Evolutionary conservation across 1,284 basidiomycete species (phyloP), one percentile per base, ranked within the genome.

Genomic region (Stereum hirsutum): DNA sequence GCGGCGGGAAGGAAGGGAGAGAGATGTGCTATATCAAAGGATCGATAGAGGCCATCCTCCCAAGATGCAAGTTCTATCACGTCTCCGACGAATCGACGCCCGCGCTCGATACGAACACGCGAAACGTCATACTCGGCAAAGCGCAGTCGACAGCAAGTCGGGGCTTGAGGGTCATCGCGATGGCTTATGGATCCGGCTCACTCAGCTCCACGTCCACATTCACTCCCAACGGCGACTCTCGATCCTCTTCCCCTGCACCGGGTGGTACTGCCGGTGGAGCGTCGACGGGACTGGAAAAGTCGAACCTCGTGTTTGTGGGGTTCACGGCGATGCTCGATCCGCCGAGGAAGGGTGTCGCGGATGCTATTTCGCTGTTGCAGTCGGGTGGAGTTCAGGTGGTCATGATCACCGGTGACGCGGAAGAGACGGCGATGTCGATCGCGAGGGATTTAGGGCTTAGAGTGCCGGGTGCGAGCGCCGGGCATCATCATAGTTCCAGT

Each of bases 341-440:
- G 2, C 95, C 95, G 0, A 72, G 95, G 35, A 84, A 85, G 51
- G 94, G 93, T 20, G 93, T 98, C n/a, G 82, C 83, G 2, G 87
- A 92, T 52, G 84, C 94, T 7, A 85, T 98, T 48, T 71, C 71
- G 24, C 65, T 85, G 20, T 68, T 98, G 21, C 88, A 92, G 55
- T 66, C 71, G 14, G 92, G 88, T 14, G 90, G 94, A 6, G 87
- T 99, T 28, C 91, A 95, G 56, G 83, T 98, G 11, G 86, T 98
- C 33, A 98, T 99, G 94, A 97, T 98, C 59, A 98, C 95, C 0
- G 95, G 95, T 12, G 95, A 98, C 57, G 83, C 92, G 19, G 89
- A 94, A 62, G 72, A 84, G 45, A 99, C 95, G 0, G 95, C 95
- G 2, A 57, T 91, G 8, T 82, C 90, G 15, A 96, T 98, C 48